Conservation (phyloP, 345 rosid species). For the Aethionema arabicum region DNA sequence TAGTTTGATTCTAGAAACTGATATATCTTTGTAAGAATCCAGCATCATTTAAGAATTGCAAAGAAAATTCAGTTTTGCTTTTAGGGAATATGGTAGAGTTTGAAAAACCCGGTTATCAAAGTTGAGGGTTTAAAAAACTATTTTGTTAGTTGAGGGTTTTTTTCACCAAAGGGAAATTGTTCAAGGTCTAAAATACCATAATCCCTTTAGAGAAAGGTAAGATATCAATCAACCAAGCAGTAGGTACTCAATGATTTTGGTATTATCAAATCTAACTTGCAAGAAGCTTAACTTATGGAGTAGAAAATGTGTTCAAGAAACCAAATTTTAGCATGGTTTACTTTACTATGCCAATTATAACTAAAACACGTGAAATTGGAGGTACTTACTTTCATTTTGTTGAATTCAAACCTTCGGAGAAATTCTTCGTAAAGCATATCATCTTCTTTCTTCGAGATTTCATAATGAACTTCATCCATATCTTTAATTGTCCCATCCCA, state of each 20-base stretch:
- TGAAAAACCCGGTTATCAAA: no score
- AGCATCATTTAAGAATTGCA: neutral
- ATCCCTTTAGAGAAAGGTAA: neutral
- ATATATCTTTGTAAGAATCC: neutral
- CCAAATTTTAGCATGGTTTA: constrained; percentile 5
- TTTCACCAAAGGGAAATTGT: no score
- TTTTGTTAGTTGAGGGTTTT: no score
- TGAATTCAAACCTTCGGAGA: constrained; percentile 76
- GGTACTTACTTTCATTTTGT: constrained; percentile 77
- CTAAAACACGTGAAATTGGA: neutral
- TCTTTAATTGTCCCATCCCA: constrained; percentile 96
- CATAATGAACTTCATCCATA: constrained; percentile 89
- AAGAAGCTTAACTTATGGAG: constrained; percentile 5
- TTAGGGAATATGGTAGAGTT: neutral
- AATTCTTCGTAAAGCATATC: constrained; percentile 85
- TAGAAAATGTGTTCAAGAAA: neutral
- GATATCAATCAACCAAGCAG: constrained; percentile 3
- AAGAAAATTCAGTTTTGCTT: neutral
- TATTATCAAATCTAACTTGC: neutral
- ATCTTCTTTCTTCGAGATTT: constrained; percentile 98
- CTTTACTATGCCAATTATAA: constrained; percentile 25
- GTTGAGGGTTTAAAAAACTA: no score
- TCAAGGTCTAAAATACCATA: no score
- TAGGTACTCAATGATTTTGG: neutral
- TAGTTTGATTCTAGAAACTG: neutral